A percentile compares a stretch with the other conserved stretches of the same genome.
These are phyloP conservation scores for Termitomyces sp. DNA, from an alignment of 768 basidiomycete species.

Conservation along the genomic window DNA sequence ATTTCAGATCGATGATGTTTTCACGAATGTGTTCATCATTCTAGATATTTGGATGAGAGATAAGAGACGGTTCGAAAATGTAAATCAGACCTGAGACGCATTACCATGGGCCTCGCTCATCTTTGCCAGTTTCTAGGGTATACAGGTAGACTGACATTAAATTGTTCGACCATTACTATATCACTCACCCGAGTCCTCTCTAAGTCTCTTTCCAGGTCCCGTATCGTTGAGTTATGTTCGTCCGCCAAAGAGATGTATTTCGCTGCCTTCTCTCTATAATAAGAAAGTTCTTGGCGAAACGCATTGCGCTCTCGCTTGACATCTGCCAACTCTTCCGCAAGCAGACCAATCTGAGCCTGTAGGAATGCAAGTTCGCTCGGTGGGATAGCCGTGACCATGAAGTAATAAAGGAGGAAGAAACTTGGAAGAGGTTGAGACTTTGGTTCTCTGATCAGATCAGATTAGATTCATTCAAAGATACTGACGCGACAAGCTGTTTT, in stretches of 20 bases:
- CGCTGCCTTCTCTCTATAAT: neutral
- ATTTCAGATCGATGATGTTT: neutral
- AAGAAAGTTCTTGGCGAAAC: neutral
- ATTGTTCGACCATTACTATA: neutral
- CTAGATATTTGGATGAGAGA: too few species aligned
- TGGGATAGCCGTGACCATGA: neutral
- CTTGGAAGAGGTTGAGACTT: neutral
- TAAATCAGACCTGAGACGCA: neutral
- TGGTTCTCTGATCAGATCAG: neutral
- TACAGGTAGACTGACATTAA: neutral
- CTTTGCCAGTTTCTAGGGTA: neutral
- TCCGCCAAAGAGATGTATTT: slow-evolving; percentile 1
- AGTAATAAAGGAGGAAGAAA: too few species aligned
- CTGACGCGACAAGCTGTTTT: too few species aligned
- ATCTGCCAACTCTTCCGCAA: neutral
- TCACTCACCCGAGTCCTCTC: neutral
- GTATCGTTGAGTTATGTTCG: neutral
- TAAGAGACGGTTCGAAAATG: too few species aligned
- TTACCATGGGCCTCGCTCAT: neutral
- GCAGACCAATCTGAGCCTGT: neutral
- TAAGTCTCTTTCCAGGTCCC: slow-evolving; percentile 2
- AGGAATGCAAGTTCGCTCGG: neutral
- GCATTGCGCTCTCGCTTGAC: neutral
- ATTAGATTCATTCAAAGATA: neutral
- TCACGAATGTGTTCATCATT: neutral